Conservation (phyloP, 2,329 filamentous ascomycete genomes). For the Lasiodiplodia hormozganensis region DNA sequence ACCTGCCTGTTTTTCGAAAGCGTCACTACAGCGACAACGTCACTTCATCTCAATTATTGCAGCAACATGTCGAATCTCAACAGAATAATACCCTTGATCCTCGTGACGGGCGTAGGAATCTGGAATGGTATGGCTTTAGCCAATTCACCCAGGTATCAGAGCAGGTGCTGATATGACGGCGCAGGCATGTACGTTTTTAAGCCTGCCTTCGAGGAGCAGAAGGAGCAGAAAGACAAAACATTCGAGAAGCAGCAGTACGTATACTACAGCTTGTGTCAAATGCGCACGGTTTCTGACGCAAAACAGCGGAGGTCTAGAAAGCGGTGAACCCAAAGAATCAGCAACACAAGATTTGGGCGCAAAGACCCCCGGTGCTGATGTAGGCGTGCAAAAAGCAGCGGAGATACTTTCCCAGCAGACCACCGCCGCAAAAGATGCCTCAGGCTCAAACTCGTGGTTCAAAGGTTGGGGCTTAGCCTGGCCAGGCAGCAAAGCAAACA, state of each 20-base stretch:
- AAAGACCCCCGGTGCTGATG: not conserved
- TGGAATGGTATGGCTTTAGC: conserved; percentile 31
- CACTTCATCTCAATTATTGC: not conserved
- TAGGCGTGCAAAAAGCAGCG: not conserved
- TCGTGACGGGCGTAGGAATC: conserved; percentile 42
- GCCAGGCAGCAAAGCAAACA: conserved; percentile 25
- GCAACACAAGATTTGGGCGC: not conserved
- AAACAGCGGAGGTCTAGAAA: not conserved
- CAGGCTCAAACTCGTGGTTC: conserved; percentile 16
- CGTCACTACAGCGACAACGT: conserved; percentile 15
- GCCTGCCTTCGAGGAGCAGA: conserved; percentile 43
- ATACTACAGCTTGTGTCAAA: too few relatives aligned
- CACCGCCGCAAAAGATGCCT: not conserved
- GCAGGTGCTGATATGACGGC: not conserved
- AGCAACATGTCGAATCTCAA: conserved; percentile 26
- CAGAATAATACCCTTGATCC: conserved; percentile 39
- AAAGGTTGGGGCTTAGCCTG: conserved; percentile 22
- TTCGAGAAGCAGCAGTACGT: conserved; percentile 24
- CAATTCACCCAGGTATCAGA: not conserved
- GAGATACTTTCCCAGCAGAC: not conserved
- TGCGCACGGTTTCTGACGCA: not conserved
- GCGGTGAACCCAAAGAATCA: not conserved
- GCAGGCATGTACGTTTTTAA: conserved; percentile 39
- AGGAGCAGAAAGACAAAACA: conserved; percentile 34
- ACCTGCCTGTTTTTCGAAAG: conserved; percentile 19